phyloP scores from a whole-genome alignment of 352 stramenopile species.

The Sclerospora graminicola region DNA sequence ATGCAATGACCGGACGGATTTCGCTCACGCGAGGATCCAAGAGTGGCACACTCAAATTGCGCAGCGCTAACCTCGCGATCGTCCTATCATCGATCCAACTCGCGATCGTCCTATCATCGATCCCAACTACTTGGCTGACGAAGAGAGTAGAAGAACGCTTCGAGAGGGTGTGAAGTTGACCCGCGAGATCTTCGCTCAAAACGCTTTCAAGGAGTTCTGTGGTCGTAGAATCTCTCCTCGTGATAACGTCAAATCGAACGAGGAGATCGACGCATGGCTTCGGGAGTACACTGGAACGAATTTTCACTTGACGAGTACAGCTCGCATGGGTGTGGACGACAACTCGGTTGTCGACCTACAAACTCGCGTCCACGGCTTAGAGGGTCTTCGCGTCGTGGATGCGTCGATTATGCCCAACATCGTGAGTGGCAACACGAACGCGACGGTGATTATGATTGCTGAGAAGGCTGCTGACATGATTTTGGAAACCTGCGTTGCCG shows the following conservation, averaged over 20 bases:
- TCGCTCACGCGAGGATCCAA: conserved; percentile 73
- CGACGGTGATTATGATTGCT: conserved; percentile 84
- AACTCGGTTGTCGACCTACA: conserved; percentile 77
- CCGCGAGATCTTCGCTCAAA: conserved; percentile 75
- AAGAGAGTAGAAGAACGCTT: conserved; percentile 58
- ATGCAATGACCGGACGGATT: conserved; percentile 78
- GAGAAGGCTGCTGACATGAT: conserved; percentile 90
- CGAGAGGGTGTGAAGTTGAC: conserved; percentile 55
- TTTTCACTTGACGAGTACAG: conserved; percentile 80
- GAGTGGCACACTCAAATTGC: conserved; percentile 61
- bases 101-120: conserved; percentile 62
- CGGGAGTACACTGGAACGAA: conserved; percentile 57
- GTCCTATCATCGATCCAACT: conserved; percentile 69
- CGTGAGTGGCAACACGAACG: conserved; percentile 89
- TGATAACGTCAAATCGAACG: conserved; percentile 35
- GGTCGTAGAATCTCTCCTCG: conserved; percentile 51
- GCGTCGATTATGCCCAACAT: conserved; percentile 90
- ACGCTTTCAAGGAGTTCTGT: conserved; percentile 67
- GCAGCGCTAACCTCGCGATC: conserved; percentile 44
- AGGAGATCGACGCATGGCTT: conserved; percentile 68
- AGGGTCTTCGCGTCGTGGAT: conserved; percentile 25
- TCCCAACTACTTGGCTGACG: conserved; percentile 72
- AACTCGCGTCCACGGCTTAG: conserved; percentile 70
- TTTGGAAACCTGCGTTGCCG: conserved; percentile 38
- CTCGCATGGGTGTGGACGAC: conserved; percentile 63